These are phyloP conservation scores for Helminthosporium solani DNA, from an alignment of 2,329 filamentous ascomycete genomes.

Conservation along the genomic window DNA sequence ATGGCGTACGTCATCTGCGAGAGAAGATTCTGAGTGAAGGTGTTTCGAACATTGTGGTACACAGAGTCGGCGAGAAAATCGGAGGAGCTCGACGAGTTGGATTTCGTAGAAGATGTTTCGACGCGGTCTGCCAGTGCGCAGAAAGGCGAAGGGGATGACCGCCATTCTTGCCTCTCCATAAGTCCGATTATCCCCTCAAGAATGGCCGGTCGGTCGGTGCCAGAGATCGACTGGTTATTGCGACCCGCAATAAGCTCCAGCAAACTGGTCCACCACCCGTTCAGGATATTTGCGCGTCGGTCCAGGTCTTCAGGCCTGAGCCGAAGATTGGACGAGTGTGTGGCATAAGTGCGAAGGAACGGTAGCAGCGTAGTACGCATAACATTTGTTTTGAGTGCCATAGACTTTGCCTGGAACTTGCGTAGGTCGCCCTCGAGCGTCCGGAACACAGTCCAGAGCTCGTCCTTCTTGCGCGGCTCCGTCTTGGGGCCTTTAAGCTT, in stretches of 20 bases:
- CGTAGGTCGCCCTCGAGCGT: conserved; percentile 67
- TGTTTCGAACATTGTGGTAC: conserved; percentile 84
- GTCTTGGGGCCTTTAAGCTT: conserved; percentile 42
- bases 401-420: conserved; percentile 75
- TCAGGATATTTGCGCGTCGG: conserved; percentile 72
- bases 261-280: conserved; percentile 87
- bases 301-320: conserved; percentile 82
- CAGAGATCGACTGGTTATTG: conserved; percentile 74
- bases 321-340: conserved; percentile 64
- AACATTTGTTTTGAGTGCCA: conserved; percentile 71
- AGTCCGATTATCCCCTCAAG: conserved; percentile 77
- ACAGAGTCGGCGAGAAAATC: conserved; percentile 75
- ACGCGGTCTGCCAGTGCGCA: conserved; percentile 61
- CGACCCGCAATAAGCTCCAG: conserved; percentile 78
- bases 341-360: conserved; percentile 70
- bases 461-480: conserved; percentile 61
- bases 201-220: conserved; percentile 78
- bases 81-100: conserved; percentile 60
- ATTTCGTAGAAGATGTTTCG: conserved; percentile 51
- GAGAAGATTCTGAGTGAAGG: conserved; percentile 78
- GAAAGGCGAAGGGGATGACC: conserved; percentile 68
- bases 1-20: conserved; percentile 85
- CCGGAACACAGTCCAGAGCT: conserved; percentile 68
- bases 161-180: conserved; percentile 90
- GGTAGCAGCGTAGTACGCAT: conserved; percentile 72